These are phyloP conservation scores for Gryganskiella cystojenkinii DNA, from an alignment of 192 early-diverging fungal species.

Conservation along the genomic window DNA sequence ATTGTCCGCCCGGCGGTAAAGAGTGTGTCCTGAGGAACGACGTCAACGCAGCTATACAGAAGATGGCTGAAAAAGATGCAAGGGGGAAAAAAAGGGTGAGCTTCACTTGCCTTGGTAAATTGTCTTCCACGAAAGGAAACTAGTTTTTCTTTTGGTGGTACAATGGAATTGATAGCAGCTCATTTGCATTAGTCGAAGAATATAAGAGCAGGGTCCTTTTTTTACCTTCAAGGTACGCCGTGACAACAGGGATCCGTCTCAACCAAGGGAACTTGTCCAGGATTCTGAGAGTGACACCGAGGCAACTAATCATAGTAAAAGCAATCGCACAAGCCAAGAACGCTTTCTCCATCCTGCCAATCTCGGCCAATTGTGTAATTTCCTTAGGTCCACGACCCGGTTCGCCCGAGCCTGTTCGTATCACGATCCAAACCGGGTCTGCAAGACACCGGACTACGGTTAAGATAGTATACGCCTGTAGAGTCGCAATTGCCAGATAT, in stretches of 20 bases:
- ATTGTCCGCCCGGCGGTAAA: slow-evolving; percentile 25
- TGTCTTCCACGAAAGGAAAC: slow-evolving; percentile 16
- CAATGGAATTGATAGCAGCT: too few species aligned
- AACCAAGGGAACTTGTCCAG: slow-evolving; percentile 35
- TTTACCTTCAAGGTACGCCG: slow-evolving; percentile 51
- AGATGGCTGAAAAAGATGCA: slow-evolving; percentile 24
- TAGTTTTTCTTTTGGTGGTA: not conserved
- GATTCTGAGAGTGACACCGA: slow-evolving; percentile 35
- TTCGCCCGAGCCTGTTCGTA: not conserved
- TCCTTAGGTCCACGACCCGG: not conserved
- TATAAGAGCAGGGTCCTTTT: not conserved
- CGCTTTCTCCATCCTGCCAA: slow-evolving; percentile 23
- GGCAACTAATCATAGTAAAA: slow-evolving; percentile 46
- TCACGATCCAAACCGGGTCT: slow-evolving; percentile 38
- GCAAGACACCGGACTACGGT: slow-evolving; percentile 46
- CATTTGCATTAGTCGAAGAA: too few species aligned
- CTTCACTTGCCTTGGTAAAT: not conserved
- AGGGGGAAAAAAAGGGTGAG: not conserved
- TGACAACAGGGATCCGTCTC: slow-evolving; percentile 33
- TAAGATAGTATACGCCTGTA: slow-evolving; percentile 43
- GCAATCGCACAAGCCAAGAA: slow-evolving; percentile 41
- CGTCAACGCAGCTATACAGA: slow-evolving; percentile 33
- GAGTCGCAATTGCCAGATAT: slow-evolving; percentile 32
- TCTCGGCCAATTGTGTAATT: not conserved
- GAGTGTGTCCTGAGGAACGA: slow-evolving; percentile 34